These are phyloP conservation scores for Wakefieldia striispora DNA, from an alignment of 768 basidiomycete genomes.

Conservation along the genomic window DNA sequence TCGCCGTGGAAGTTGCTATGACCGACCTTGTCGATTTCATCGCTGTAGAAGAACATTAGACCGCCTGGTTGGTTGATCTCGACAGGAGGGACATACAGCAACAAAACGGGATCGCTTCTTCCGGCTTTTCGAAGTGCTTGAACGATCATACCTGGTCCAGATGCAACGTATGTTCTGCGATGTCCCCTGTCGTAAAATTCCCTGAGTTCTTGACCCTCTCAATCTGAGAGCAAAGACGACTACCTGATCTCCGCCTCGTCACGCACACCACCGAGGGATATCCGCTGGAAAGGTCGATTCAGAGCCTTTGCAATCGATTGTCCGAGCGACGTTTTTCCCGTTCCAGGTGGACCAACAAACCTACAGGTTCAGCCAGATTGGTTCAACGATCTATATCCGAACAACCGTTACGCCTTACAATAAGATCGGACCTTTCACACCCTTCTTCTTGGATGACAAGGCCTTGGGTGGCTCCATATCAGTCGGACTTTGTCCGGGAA, in stretches of 20 bases:
- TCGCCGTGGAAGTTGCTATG: conserved; percentile 90
- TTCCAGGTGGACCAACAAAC: conserved; percentile 89
- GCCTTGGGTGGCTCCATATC: conserved; percentile 3
- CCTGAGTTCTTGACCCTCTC: conserved; percentile 4
- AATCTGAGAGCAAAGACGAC: conserved; percentile 4
- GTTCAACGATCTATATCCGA: background rate
- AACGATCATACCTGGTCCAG: conserved; percentile 80
- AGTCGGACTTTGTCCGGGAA: conserved; percentile 10
- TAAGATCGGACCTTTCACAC: conserved; percentile 71
- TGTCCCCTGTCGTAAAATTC: conserved; percentile 43
- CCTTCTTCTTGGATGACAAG: conserved; percentile 30
- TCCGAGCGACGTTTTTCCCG: conserved; percentile 89
- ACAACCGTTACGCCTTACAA: conserved; percentile 38
- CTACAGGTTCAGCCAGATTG: conserved; percentile 31
- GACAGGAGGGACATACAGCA: conserved; percentile 45
- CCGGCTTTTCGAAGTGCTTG: conserved; percentile 86
- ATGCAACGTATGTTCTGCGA: conserved; percentile 87
- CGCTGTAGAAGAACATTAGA: conserved; percentile 32
- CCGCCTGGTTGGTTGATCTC: background rate
- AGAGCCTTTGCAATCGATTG: conserved; percentile 84
- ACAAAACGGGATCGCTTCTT: conserved; percentile 72
- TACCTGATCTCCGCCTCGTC: conserved; percentile 83
- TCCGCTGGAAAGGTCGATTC: conserved; percentile 84
- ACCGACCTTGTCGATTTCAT: conserved; percentile 91
- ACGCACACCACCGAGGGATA: conserved; percentile 87